Evolutionary conservation across 2,329 filamentous ascomycete genomes (phyloP), one percentile per base, ranked within the genome.

Genomic region (Cladophialophora chaetospira): DNA sequence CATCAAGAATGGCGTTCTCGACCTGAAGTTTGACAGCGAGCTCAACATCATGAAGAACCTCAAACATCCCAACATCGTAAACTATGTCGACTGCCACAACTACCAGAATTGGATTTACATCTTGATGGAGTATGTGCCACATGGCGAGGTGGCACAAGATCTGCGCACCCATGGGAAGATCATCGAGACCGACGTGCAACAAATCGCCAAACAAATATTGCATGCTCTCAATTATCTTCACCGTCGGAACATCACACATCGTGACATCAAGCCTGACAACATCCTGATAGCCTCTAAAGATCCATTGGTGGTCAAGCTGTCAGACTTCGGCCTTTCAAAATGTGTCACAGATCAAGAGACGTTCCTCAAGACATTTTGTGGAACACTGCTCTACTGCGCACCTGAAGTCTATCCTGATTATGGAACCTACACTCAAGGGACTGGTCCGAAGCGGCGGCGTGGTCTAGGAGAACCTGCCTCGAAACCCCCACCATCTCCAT

Each of bases 181-280:
- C 48, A 73, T 78, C 0, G 93, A 97, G 69, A 65, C 72, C 0
- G 77, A 86, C 63, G 87, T 85, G n/a, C 85, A 87, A 70, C 77
- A 77, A 4, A 88, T 97, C 71, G 84, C 91, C 13, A 71, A 73
- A 9, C 76, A 78, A 57, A 82, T 97, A 31, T 76, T 97, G 40
- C 83, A 87, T 64, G 93, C 93, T 1, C 77, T 99, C 50, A 85
- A 85, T 26, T 97, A 99, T 70, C 79, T 99, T 6, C 94, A 99
- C 71, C 78, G 81, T 51, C 87, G 88, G 66, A 91, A 88, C 68
- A 97, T 99, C 66, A 97, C 93, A 0, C 94, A 99, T 73, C 88
- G 94, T n/a, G 94, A 99, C 72, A 91, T 99, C 69, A 99, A 99
- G 70, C 94, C 94, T 0, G 94, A 99, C 77, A 99, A 99, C 68